These are phyloP conservation scores for Erythrophleum fordii DNA, from an alignment of 306 rosid species.

Conservation along the genomic window DNA sequence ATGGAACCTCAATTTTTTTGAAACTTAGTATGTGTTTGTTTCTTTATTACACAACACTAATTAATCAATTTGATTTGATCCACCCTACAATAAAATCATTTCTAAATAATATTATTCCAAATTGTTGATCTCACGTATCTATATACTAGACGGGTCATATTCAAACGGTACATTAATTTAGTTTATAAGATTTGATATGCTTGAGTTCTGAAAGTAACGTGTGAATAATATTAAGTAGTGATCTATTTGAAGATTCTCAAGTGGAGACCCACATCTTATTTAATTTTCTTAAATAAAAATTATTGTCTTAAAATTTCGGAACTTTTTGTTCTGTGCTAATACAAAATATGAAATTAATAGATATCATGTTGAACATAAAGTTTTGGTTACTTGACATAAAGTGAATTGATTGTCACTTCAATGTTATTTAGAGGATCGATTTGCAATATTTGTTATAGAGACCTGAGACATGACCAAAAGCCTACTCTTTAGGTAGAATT, in stretches of 20 bases:
- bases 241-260: conserved; percentile 12
- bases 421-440: conserved; percentile 41
- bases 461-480: conserved; percentile 33
- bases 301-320: background rate
- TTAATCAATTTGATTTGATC: background rate
- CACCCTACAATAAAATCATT: background rate
- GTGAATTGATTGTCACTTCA: conserved; percentile 25
- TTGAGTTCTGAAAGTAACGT: conserved; percentile 9
- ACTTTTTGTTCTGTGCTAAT: background rate
- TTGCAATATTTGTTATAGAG: conserved; percentile 36
- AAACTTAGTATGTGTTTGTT: conserved; percentile 12
- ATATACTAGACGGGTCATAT: background rate
- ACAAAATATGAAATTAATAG: background rate
- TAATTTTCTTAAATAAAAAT: background rate
- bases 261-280: conserved; percentile 13
- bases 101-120: background rate
- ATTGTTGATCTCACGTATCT: conserved; percentile 16
- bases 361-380: conserved; percentile 11
- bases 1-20: conserved; percentile 3
- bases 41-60: conserved; percentile 22
- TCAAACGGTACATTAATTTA: background rate
- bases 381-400: conserved; percentile 26
- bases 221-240: background rate
- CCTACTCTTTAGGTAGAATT: background rate
- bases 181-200: background rate